Percentiles rank a stretch among this genome's conserved stretches.
Conservation (phyloP, 345 rosid genomes). For the Toxicodendron radicans region DNA sequence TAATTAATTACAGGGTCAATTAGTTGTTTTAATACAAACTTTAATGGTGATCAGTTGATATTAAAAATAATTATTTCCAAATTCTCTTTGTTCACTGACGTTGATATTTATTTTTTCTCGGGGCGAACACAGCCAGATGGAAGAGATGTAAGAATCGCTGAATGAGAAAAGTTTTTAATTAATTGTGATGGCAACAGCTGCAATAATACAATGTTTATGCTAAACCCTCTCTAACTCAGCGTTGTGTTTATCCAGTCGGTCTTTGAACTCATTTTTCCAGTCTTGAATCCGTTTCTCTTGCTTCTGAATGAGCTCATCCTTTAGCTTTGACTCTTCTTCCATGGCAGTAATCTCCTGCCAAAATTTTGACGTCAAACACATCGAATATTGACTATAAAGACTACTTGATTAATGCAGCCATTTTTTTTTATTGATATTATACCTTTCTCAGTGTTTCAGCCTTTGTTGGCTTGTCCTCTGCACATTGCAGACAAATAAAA, state of each 20-base stretch:
- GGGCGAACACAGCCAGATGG: too few relatives aligned
- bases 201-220: not conserved
- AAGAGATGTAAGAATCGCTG: too few relatives aligned
- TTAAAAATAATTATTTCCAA: too few relatives aligned
- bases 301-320: conserved; percentile 62
- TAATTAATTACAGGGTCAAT: too few relatives aligned
- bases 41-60: too few relatives aligned
- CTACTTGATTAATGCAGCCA: not conserved
- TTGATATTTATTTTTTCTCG: too few relatives aligned
- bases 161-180: too few relatives aligned
- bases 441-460: conserved; percentile 69
- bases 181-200: not conserved
- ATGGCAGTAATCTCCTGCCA: conserved; percentile 70
- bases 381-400: not conserved
- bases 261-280: conserved; percentile 61
- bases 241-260: conserved; percentile 54
- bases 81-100: too few relatives aligned
- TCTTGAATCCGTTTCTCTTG: conserved; percentile 59
- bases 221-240: conserved; percentile 65
- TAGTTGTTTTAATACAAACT: too few relatives aligned
- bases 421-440: not conserved
- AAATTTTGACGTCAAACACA: not conserved
- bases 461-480: conserved; percentile 50
- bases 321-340: conserved; percentile 75
- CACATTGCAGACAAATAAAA: conserved; percentile 67